Conservation (phyloP, 1,284 basidiomycete species). For the Macrocybe sp. region DNA sequence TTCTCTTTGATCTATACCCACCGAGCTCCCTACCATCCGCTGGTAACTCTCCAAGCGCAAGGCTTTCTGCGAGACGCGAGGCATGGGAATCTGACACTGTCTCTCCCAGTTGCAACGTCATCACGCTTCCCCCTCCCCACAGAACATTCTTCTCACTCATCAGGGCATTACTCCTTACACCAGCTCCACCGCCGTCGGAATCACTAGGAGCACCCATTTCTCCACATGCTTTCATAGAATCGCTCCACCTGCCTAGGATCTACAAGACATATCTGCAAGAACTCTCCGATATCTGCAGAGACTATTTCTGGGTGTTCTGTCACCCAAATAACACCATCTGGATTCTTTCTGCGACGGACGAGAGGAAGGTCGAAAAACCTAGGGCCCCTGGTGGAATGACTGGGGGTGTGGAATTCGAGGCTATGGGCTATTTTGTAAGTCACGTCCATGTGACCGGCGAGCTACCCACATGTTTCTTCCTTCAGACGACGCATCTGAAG, state of each 20-base stretch:
- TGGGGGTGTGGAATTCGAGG: conserved; percentile 96
- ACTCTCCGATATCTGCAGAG: conserved; percentile 83
- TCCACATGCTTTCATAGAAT: conserved; percentile 87
- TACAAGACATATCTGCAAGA: conserved; percentile 93
- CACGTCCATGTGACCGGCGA: background rate
- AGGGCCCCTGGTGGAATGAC: conserved; percentile 97
- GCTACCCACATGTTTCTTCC: conserved; percentile 11
- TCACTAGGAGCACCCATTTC: conserved; percentile 58
- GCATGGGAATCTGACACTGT: conserved; percentile 46
- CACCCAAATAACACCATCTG: conserved; percentile 92
- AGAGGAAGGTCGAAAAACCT: conserved; percentile 82
- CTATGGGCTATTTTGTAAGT: conserved; percentile 90
- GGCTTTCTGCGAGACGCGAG: conserved; percentile 36
- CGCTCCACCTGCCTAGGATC: conserved; percentile 75
- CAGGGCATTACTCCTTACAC: conserved; percentile 66
- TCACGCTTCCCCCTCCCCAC: conserved; percentile 69
- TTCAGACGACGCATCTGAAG: conserved; percentile 78
- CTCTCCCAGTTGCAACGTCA: conserved; percentile 37
- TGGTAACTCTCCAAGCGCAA: conserved; percentile 20
- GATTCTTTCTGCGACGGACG: conserved; percentile 78
- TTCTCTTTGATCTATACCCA: conserved; percentile 83
- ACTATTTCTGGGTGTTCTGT: conserved; percentile 99
- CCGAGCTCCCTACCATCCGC: conserved; percentile 55
- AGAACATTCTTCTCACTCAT: conserved; percentile 66
- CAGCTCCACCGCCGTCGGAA: conserved; percentile 69